Base-by-base conservation (phyloP, 441 rosid species). In the Erodium trifolium region DNA sequence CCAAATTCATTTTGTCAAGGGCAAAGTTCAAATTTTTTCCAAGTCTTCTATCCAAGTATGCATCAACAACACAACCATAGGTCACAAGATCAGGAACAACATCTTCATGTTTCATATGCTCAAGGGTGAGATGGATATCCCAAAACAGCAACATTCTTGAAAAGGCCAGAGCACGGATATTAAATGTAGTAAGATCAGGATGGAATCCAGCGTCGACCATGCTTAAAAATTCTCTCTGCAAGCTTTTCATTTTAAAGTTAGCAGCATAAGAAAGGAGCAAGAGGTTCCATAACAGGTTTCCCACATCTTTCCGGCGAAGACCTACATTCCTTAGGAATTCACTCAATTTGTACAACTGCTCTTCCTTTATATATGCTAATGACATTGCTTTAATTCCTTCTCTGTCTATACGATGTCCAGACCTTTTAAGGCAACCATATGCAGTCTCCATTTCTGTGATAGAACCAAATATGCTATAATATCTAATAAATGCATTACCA, bases 81-180 rank as follows among this genome's bases (percentile, higher is more conserved):
- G 91, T 92, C 70, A 87, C 95, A 63, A 90, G 82, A 74, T 92
- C 94, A 16, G 93, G 90, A 67, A 72, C 85, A 72, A 92, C 74
- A 34, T 68, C 70, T 51, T 78, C 80, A 69, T 82, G 81, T 69
- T 75, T 78, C 98, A 90, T 90, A 71, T 92, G 96, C 43, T 88
- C 89, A 68, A 92, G 80, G 68, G 83, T 86, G 34, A 90, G 91
- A 77, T 90, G 98, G 43, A 92, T 85, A 82, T 90, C 98, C 95
- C 95, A 86, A 55, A 90, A 84, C 73, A 90, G 69, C 47, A 84
- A 78, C 91, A 92, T 88, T 75, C 76, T 86, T 6, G 91, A 92
- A 75, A 87, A 92, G 18, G 90, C 96, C 57, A 86, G 65, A 67
- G 88, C 82, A 13, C 93, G 79, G 19, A 88, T 76, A 67, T 92